Percentiles rank a stretch among this genome's conserved stretches.
These are phyloP conservation scores for Acorus calamus DNA, from an alignment of 106 monocot species.

Conservation along the genomic window DNA sequence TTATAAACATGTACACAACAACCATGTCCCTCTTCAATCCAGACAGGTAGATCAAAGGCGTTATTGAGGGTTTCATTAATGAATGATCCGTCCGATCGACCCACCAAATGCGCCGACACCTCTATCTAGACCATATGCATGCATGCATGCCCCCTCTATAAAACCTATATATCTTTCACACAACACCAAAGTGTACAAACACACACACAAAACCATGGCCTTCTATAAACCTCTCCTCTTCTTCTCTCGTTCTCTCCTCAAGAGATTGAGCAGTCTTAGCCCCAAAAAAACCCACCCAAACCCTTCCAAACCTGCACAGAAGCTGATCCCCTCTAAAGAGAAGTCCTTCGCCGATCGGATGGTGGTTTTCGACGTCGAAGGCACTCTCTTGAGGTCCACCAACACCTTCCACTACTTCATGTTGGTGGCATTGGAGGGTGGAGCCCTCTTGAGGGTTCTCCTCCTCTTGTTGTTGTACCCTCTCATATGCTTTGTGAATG, in stretches of 20 bases:
- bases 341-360: slow-evolving; percentile 8
- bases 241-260: slow-evolving; percentile 4
- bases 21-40: too few species aligned
- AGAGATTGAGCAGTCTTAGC: slow-evolving; percentile 5
- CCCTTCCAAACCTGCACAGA: too few species aligned
- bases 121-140: too few species aligned
- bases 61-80: too few species aligned
- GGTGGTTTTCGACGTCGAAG: slow-evolving; percentile 48
- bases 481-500: slow-evolving; percentile 18
- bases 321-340: too few species aligned
- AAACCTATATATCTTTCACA: too few species aligned
- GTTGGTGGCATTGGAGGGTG: slow-evolving; percentile 70
- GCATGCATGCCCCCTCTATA: too few species aligned
- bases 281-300: neutral
- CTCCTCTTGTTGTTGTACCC: slow-evolving; percentile 53
- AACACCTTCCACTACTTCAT: slow-evolving; percentile 79
- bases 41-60: too few species aligned
- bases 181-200: too few species aligned
- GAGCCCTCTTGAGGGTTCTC: slow-evolving; percentile 42
- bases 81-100: too few species aligned
- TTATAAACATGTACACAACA: too few species aligned
- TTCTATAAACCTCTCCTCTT: slow-evolving; percentile 10
- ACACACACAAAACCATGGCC: neutral
- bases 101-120: too few species aligned
- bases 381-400: slow-evolving; percentile 33